phyloP scores from a whole-genome alignment of 2,329 filamentous ascomycete species.

The Amesomyces nigricolor region DNA sequence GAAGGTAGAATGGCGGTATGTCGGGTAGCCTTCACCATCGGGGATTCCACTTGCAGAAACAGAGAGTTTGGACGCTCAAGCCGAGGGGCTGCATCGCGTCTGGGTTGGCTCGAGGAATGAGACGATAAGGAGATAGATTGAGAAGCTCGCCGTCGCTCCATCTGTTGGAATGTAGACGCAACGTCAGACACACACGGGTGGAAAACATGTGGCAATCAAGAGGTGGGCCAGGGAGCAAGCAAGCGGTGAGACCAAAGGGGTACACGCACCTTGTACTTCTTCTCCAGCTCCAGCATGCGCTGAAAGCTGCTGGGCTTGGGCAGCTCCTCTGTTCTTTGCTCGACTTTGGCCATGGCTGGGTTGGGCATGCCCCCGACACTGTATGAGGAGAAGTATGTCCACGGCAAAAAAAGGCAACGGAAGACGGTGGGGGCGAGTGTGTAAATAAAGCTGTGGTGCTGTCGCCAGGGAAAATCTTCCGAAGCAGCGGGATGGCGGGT shows the following conservation, averaged over 20 bases:
- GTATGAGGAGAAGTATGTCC: constrained; percentile 23
- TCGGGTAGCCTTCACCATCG: constrained; percentile 25
- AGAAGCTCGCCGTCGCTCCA: constrained; percentile 28
- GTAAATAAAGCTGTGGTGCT: constrained; percentile 6
- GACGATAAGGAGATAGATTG: constrained; percentile 16
- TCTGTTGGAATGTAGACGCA: constrained; percentile 24
- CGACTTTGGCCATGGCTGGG: constrained; percentile 23
- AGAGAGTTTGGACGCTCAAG: constrained; percentile 25
- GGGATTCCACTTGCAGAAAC: constrained; percentile 23
- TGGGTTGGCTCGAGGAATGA: constrained; percentile 6
- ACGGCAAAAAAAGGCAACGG: constrained; percentile 7
- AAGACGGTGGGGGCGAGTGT: constrained; percentile 3
- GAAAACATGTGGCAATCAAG: constrained; percentile 22
- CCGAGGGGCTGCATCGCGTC: constrained; percentile 22
- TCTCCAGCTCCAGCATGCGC: constrained; percentile 56
- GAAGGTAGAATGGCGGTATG: constrained; percentile 24
- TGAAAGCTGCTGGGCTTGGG: constrained; percentile 46
- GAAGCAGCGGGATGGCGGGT: not conserved
- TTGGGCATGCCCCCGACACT: constrained; percentile 19
- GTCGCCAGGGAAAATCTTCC: constrained; percentile 12
- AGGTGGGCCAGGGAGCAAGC: constrained; percentile 10
- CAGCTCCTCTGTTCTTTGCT: constrained; percentile 22
- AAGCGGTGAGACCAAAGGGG: constrained; percentile 11
- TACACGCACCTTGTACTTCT: constrained; percentile 49
- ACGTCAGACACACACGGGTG: constrained; percentile 22